Evolutionary conservation across 306 rosid genomes (phyloP), one percentile per base, ranked within the genome.

Genomic region (Elaeagnus macrophylla): DNA sequence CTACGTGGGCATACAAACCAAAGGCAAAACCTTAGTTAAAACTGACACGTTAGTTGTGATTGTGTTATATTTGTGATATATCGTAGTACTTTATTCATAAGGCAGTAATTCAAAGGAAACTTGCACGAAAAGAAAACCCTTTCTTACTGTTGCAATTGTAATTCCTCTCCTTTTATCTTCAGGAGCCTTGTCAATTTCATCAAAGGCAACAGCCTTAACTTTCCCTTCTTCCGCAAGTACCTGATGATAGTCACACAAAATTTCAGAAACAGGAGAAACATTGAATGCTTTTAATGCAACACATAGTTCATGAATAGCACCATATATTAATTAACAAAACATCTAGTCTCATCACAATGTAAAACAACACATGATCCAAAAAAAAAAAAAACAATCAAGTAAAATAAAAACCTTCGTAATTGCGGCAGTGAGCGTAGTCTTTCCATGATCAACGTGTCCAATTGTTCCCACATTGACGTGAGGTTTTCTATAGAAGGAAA

Each of bases 131-230:
- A 65, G 4, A 9, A 54, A 63, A 20, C 14, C 6, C 47, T 41
- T 54, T 16, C 84, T 25, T 60, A 93, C 96, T 82, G 99, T 87
- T 11, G 97, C 86, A 75, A 89, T 89, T 6, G 97, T 85, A 57
- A 89, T 89, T 71, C 97, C 97, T 83, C 97, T 82, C 78, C 81
- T 89, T 65, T 55, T 89, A 83, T 89, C 97, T 70, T 93, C 99
- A 6, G 99, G 99, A 38, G 96, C 99, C 80, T 93, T 93, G 65
- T 93, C 97, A 37, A 89, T 83, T 75, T 89, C 95, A 61, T 89
- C 94, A 51, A 89, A 85, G 8, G 95, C 95, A 0, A 89, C 41
- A 35, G 97, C 97, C 69, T 85, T 89, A 17, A 94, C 97, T 67
- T 89, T 89, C 14, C 97, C 97, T 79, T 89, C 97, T 62, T 83